Conservation (phyloP, 1,284 basidiomycete genomes). For the Coniferiporia sulphurascens region DNA sequence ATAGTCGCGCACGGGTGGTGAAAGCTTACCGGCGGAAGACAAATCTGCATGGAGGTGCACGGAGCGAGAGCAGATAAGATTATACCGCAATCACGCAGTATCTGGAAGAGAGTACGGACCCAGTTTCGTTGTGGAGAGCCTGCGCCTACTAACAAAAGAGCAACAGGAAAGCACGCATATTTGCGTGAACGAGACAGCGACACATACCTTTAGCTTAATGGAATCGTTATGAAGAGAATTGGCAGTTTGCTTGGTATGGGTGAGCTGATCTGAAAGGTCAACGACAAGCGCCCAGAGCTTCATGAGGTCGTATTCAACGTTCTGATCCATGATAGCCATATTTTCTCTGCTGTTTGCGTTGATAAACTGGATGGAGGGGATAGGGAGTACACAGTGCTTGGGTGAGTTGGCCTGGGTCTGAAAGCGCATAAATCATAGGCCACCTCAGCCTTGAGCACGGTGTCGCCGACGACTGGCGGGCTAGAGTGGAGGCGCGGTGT, state of each 20-base stretch:
- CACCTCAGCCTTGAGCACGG: background rate
- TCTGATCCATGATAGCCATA: constrained; percentile 39
- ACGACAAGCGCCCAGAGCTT: constrained; percentile 72
- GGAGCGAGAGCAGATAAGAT: background rate
- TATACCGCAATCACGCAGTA: background rate
- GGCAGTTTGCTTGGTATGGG: constrained; percentile 65
- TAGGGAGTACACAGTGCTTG: background rate
- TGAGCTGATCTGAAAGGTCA: constrained; percentile 81
- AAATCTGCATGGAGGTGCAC: constrained; percentile 28
- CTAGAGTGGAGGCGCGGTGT: background rate
- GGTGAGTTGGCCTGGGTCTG: background rate
- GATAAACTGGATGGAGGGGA: background rate
- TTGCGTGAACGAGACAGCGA: background rate
- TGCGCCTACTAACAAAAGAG: constrained; percentile 41
- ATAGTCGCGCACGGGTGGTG: background rate
- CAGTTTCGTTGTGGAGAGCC: constrained; percentile 71
- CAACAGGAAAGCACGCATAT: constrained; percentile 1
- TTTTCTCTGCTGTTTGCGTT: constrained; percentile 17
- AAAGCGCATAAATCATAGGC: background rate
- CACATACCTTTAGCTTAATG: constrained; percentile 73
- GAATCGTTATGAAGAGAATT: constrained; percentile 58
- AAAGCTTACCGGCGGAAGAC: constrained; percentile 68
- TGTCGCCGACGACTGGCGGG: background rate
- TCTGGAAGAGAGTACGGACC: constrained; percentile 36
- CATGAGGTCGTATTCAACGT: constrained; percentile 51